These are phyloP conservation scores for Gloeophyllum trabeum DNA, from an alignment of 768 basidiomycete genomes.

Conservation along the genomic window DNA sequence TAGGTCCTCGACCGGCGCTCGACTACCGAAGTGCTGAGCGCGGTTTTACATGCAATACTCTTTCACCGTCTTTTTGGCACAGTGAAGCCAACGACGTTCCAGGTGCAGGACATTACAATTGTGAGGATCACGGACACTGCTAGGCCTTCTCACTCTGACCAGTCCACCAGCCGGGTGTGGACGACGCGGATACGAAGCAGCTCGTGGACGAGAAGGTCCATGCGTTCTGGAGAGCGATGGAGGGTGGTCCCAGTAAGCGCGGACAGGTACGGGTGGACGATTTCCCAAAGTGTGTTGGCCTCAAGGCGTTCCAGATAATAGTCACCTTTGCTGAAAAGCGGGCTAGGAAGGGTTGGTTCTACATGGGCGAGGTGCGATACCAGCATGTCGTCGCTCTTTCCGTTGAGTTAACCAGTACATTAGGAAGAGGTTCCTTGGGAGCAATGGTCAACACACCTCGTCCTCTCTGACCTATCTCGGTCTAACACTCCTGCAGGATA, in stretches of 20 bases:
- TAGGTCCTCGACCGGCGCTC: conserved; percentile 66
- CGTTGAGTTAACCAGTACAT: background rate
- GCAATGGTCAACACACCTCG: conserved; percentile 44
- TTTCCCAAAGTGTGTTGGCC: background rate
- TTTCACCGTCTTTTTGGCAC: conserved; percentile 80
- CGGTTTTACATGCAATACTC: conserved; percentile 69
- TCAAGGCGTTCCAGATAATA: conserved; percentile 33
- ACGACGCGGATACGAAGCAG: conserved; percentile 59
- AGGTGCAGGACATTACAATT: conserved; percentile 80
- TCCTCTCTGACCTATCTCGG: background rate
- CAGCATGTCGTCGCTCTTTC: background rate
- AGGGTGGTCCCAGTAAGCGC: conserved; percentile 46
- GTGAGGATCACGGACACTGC: conserved; percentile 25
- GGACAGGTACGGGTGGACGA: conserved; percentile 45
- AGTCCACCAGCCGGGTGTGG: conserved; percentile 54
- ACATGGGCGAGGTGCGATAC: conserved; percentile 31
- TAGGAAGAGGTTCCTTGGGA: conserved; percentile 84
- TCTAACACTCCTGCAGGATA: conserved; percentile 35
- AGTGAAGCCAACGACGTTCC: conserved; percentile 64
- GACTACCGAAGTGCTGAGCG: conserved; percentile 64
- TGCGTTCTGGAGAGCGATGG: conserved; percentile 67
- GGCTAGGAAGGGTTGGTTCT: conserved; percentile 73
- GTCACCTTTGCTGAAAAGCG: conserved; percentile 72
- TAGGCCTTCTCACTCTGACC: background rate
- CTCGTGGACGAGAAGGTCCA: conserved; percentile 72